phyloP scores from a whole-genome alignment of 1,284 basidiomycete species.

The Boletus sp. region DNA sequence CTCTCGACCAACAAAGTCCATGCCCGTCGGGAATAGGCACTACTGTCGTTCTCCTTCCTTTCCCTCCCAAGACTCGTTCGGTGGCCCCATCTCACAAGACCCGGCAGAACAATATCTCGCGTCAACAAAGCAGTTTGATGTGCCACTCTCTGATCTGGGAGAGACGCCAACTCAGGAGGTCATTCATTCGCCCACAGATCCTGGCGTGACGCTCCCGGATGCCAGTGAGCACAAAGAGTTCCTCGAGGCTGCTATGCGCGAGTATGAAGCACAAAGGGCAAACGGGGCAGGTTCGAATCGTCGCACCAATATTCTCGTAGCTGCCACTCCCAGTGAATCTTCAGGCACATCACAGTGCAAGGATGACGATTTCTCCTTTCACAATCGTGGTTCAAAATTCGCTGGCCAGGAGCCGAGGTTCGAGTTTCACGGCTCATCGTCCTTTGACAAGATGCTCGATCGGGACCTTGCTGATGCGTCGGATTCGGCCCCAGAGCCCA shows the following conservation, averaged over 20 bases:
- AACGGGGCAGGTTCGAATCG: conserved; percentile 4
- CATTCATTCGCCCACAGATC: conserved; percentile 24
- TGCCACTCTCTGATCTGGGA: conserved; percentile 58
- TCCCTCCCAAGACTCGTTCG: conserved; percentile 61
- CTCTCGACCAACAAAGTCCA: conserved; percentile 22
- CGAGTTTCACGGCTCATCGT: conserved; percentile 28
- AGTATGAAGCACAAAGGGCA: conserved; percentile 28
- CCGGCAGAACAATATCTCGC: conserved; percentile 47
- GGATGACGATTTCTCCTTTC: conserved; percentile 13
- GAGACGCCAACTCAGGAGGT: conserved; percentile 32
- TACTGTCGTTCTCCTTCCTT: conserved; percentile 38
- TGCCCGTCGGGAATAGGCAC: conserved; percentile 20
- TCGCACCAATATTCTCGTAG: conserved; percentile 41
- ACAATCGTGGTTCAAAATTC: conserved; percentile 2
- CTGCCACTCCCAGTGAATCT: conserved; percentile 43
- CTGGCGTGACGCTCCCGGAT: conserved; percentile 23
- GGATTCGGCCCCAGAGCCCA: conserved; percentile 26
- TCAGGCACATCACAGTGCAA: conserved; percentile 16
- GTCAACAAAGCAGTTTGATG: conserved; percentile 50
- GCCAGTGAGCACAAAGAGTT: conserved; percentile 25
- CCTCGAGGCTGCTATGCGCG: conserved; percentile 26
- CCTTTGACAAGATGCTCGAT: conserved; percentile 36
- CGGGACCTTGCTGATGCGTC: conserved; percentile 22
- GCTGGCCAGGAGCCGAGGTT: conserved; percentile 21
- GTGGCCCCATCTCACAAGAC: conserved; percentile 46